phyloP scores from a whole-genome alignment of 441 rosid species.

The Viola pubescens region DNA sequence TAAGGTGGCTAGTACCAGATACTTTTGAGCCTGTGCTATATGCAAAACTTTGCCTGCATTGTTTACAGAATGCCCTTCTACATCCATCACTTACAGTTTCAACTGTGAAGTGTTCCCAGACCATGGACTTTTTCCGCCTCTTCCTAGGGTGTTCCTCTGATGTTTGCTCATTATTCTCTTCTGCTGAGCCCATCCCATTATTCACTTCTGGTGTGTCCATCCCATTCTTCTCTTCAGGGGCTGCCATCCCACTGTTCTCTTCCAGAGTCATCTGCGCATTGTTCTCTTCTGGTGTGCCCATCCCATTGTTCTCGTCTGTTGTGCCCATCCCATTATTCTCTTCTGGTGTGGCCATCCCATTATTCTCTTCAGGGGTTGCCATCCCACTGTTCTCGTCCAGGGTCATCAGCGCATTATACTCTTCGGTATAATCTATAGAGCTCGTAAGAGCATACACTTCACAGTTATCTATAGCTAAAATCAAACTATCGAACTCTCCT shows the following conservation, averaged over 20 bases:
- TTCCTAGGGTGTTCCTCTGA: slow-evolving; percentile 42
- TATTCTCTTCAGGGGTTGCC: slow-evolving; percentile 22
- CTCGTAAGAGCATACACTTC: neutral
- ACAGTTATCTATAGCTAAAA: too few relatives aligned
- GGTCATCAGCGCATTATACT: neutral
- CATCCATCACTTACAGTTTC: slow-evolving; percentile 57
- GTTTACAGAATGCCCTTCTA: slow-evolving; percentile 70
- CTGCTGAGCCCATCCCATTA: slow-evolving; percentile 12
- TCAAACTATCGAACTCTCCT: too few relatives aligned
- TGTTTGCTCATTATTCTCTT: slow-evolving; percentile 16
- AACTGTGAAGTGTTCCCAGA: slow-evolving; percentile 83
- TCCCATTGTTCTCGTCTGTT: slow-evolving; percentile 9
- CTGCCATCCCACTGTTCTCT: neutral
- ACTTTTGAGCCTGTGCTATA: slow-evolving; percentile 74
- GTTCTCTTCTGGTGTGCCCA: neutral
- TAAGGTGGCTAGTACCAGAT: slow-evolving; percentile 96
- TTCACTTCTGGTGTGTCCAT: slow-evolving; percentile 28
- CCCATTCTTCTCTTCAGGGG: neutral
- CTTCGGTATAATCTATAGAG: slow-evolving; percentile 8
- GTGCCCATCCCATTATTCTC: neutral
- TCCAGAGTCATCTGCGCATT: neutral
- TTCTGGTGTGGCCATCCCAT: slow-evolving; percentile 1
- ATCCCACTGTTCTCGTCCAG: slow-evolving; percentile 1
- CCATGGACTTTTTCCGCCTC: slow-evolving; percentile 76
- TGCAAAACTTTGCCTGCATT: slow-evolving; percentile 77